Evolutionary conservation across 805 yeast genomes (phyloP), one percentile per base, ranked within the genome.

Genomic region (Metschnikowia rubicola): DNA sequence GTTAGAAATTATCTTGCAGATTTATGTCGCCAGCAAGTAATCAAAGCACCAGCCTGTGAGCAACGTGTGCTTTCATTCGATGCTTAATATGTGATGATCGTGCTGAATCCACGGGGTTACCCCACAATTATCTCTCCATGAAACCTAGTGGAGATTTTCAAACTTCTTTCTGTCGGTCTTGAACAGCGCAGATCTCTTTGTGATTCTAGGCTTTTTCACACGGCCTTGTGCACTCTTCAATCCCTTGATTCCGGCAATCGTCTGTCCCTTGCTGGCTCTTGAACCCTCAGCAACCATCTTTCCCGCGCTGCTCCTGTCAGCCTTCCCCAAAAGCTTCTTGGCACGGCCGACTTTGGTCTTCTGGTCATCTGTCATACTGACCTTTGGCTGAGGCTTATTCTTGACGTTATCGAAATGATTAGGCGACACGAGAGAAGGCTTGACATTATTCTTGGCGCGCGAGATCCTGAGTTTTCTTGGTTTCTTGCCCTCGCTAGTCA

Each of bases 271-370:
- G 48, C 72, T 68, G 12, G 96, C 90, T 71, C 96, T 81, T 46
- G 77, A 70, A 53, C 96, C 96, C 70, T 89, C 96, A 32, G 83
- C 63, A 59, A 48, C 80, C 62, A 43, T 69, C 58, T 72, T 71
- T 41, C 92, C 92, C 8, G 82, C 78, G 19, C 84, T 75, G 32
- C 85, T 77, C 58, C 86, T 79, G 62, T 88, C 97, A 44, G 90
- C 87, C 62, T 83, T 88, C 43, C 92, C 92, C 38, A 90, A 73
- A 4, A 86, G 74, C 46, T 80, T 75, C 59, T 77, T 78, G 17
- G 94, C 96, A 65, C 96, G 79, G 33, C 96, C 96, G 34, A 88
- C 65, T 58, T 79, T 79, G 12, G 95, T 85, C 66, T 76, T 86
- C 64, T 87, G 94, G 36, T 77, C 76, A 36, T 84, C 88, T 26